Base-by-base conservation (phyloP, 2,329 filamentous ascomycete genomes). In the Phyllosticta paracitricarpa region DNA sequence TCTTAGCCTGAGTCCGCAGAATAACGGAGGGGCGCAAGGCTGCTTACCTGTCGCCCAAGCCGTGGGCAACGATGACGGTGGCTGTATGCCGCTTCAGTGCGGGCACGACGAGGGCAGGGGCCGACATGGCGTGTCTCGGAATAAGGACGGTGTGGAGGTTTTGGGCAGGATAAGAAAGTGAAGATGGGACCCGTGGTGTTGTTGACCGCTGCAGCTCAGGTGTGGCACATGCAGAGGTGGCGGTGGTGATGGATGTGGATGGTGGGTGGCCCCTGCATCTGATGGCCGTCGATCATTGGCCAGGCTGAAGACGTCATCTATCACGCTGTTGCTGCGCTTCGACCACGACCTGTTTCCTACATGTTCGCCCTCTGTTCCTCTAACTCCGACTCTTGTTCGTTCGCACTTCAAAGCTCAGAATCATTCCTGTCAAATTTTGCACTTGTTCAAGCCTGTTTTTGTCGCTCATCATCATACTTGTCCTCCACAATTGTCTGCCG, bases 11-110 rank as follows among this genome's bases (percentile, higher is more conserved):
- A n/a, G 25, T 60, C 61, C 59, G 56, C 33, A 24, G 24, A 6
- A 24, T 17, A 1, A 40, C 33, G 26, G 7, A 61, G n/a, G 25
- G 24, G 24, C 40, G 30, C 19, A 35, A 54, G 28, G 35, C 22
- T 54, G 19, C 62, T 65, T 68, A 75, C 75, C 81, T 88, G 72
- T 97, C 94, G 65, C 94, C 94, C 51, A 99, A 80, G 14, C 94
- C 94, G 74, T 99, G 94, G 58, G 89, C 82, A 76, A 97, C 91
- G 69, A 99, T 97, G 69, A 97, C 88, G 2, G 93, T 97, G 25
- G 91, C 91, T 48, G 94, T 97, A 77, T 97, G 94, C 71, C 84
- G 85, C 71, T 84, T 89, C 35, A 89, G 78, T 51, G 92, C 89
- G 28, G 90, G 89, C 63, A 96, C 86, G 22, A 94, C 81, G 60